Percentiles rank a stretch among this genome's conserved stretches.
These are phyloP conservation scores for Rhipidocladum racemiflorum DNA, from an alignment of 176 grass and related monocot species.

Conservation along the genomic window DNA sequence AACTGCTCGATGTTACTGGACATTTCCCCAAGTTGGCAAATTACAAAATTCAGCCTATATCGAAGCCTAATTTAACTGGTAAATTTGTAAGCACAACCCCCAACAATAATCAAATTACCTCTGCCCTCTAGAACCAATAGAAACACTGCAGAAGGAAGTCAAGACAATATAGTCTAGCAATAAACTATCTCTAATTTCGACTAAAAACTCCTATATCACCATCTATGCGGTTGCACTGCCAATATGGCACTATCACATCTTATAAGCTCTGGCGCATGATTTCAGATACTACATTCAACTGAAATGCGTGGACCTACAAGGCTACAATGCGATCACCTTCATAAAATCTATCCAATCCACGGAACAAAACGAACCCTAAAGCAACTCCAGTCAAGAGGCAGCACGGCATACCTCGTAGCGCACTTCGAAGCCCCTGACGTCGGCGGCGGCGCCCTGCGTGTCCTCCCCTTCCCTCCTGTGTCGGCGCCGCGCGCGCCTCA, in stretches of 20 bases:
- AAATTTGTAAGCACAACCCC: background rate
- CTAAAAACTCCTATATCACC: background rate
- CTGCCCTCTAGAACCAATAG: background rate
- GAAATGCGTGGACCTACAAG: too few relatives aligned
- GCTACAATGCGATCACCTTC: background rate
- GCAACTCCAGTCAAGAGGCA: background rate
- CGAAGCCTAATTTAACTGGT: background rate
- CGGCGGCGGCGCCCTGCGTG: constrained; percentile 32
- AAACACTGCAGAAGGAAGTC: background rate
- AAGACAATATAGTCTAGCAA: background rate
- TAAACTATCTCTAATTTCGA: constrained; percentile 6
- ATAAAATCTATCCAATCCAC: background rate
- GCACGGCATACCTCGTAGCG: constrained; percentile 51
- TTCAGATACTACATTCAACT: background rate
- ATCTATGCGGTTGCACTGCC: background rate
- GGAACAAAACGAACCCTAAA: background rate
- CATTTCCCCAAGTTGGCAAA: background rate
- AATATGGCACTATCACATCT: background rate
- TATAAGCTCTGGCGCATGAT: background rate
- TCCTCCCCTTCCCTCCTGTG: constrained; percentile 48
- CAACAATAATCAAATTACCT: too few relatives aligned
- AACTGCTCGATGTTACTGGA: background rate
- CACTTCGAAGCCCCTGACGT: constrained; percentile 60
- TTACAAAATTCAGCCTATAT: background rate
- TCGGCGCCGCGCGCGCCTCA: constrained; percentile 64